Conservation (phyloP, 1,284 basidiomycete genomes). For the Hemileia vastatrix region DNA sequence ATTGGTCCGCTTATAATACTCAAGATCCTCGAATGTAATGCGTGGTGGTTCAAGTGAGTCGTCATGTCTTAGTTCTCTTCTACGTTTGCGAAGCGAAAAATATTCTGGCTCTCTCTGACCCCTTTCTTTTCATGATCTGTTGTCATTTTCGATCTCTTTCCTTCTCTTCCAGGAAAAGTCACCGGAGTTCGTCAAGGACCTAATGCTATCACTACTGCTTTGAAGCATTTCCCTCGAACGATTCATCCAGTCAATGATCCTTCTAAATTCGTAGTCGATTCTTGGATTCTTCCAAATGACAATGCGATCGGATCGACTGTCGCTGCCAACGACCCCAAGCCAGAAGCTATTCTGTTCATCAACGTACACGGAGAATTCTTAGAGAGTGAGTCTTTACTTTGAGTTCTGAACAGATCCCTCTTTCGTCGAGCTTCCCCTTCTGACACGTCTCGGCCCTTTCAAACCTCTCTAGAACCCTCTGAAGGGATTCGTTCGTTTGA, state of each 20-base stretch:
- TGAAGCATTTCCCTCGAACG: constrained; percentile 62
- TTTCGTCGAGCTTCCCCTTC: constrained; percentile 28
- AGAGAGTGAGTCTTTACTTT: constrained; percentile 58
- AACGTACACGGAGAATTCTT: constrained; percentile 82
- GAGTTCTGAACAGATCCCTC: constrained; percentile 37
- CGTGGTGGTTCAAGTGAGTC: constrained; percentile 21
- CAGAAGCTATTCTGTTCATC: constrained; percentile 57
- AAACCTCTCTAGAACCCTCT: constrained; percentile 41
- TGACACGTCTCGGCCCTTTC: no score
- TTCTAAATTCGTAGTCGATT: constrained; percentile 74
- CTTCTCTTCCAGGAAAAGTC: background rate
- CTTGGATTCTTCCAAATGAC: constrained; percentile 55
- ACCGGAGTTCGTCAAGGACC: constrained; percentile 68
- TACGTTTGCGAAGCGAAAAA: no score
- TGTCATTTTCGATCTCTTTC: no score
- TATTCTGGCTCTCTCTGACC: background rate
- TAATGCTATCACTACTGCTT: constrained; percentile 57
- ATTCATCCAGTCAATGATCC: constrained; percentile 61
- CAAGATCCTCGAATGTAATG: constrained; percentile 41
- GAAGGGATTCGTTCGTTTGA: constrained; percentile 81
- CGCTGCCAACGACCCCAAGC: constrained; percentile 37
- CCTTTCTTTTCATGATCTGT: background rate
- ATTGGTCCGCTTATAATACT: constrained; percentile 67
- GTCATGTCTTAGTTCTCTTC: background rate
- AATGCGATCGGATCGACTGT: constrained; percentile 51